Conservation (phyloP, 345 rosid species). For the Salix dunnii region DNA sequence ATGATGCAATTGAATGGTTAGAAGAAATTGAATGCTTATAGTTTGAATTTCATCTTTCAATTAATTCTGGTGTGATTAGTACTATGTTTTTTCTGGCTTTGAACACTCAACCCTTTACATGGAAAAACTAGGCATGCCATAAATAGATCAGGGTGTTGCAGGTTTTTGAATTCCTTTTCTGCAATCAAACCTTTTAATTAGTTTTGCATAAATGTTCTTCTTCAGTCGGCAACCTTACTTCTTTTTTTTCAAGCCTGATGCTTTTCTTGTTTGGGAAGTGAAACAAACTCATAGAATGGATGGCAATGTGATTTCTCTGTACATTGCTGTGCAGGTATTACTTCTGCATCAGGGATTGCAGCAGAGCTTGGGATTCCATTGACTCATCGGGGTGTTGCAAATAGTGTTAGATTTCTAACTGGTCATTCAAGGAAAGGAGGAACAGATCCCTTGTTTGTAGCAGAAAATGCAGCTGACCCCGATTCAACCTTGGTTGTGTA, state of each 20-base stretch:
- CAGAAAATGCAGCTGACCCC: conserved; percentile 84
- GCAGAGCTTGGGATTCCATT: conserved; percentile 94
- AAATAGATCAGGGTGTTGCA: no score
- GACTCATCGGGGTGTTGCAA: conserved; percentile 89
- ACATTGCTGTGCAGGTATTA: conserved; percentile 59
- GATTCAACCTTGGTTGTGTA: conserved; percentile 92
- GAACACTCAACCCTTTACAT: no score
- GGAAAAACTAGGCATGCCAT: no score
- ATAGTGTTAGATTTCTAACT: conserved; percentile 81
- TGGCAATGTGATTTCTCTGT: conserved; percentile 2
- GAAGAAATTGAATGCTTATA: not conserved
- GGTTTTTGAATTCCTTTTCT: no score
- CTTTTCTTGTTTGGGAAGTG: not conserved
- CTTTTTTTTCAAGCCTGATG: not conserved
- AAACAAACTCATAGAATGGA: not conserved
- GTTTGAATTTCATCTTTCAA: not conserved
- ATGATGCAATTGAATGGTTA: not conserved
- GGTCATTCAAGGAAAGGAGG: conserved; percentile 88
- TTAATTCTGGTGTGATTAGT: not conserved
- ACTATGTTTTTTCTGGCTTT: no score
- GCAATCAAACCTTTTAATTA: no score
- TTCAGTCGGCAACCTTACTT: no score
- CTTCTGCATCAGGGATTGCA: conserved; percentile 95
- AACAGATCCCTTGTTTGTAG: conserved; percentile 44
- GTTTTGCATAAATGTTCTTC: no score